A percentile compares a stretch with the other conserved stretches of the same genome.
Conservation (phyloP, 2,329 filamentous ascomycete species). For the Monosporascus sp. region DNA sequence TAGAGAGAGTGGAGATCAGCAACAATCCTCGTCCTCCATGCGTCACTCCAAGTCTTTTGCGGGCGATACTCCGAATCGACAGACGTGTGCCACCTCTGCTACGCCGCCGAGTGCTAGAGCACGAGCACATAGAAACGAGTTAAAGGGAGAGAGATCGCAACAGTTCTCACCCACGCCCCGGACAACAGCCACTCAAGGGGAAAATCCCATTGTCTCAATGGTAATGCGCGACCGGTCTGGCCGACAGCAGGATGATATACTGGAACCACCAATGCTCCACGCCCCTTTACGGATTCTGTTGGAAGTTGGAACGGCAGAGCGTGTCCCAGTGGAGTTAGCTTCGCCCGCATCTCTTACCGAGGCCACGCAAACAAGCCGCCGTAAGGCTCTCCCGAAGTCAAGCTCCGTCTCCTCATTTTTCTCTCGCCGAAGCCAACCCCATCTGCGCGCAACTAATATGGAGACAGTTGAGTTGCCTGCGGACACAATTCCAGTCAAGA, state of each 20-base stretch:
- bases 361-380: not conserved
- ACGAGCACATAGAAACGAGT: not conserved
- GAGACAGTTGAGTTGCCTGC: not conserved
- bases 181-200: not conserved
- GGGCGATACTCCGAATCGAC: not conserved
- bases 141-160: conserved; percentile 3
- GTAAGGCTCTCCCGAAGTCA: not conserved
- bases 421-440: not conserved
- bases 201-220: conserved; percentile 2
- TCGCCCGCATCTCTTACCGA: not conserved
- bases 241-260: conserved; percentile 1
- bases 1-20: conserved; percentile 1
- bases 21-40: not conserved
- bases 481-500: not conserved
- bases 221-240: conserved; percentile 6
- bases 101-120: not conserved
- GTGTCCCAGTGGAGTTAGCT: not conserved
- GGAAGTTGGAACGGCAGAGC: not conserved
- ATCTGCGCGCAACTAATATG: not conserved
- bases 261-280: not conserved
- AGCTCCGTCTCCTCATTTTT: not conserved
- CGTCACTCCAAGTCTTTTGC: not conserved
- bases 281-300: not conserved
- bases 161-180: not conserved
- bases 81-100: not conserved